Percentiles rank a stretch among this genome's conserved stretches.
These are phyloP conservation scores for Geum urbanum DNA, from an alignment of 306 rosid species.

Conservation along the genomic window DNA sequence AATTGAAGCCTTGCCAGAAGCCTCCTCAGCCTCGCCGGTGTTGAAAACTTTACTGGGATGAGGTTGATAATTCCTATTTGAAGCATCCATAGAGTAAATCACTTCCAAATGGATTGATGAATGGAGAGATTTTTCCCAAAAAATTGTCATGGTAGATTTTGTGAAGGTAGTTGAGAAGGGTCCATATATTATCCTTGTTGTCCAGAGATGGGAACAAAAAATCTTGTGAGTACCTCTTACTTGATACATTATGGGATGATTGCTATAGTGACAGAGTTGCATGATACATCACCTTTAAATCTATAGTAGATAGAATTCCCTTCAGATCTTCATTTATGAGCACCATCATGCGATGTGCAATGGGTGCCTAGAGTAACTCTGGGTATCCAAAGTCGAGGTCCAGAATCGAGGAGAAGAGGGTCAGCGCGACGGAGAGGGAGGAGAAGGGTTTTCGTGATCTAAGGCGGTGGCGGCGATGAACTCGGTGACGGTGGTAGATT, in stretches of 20 bases:
- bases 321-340: constrained; percentile 69
- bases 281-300: constrained; percentile 43
- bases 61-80: constrained; percentile 65
- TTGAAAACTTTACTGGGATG: constrained; percentile 43
- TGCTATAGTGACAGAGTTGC: constrained; percentile 60
- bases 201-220: constrained; percentile 48
- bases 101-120: constrained; percentile 47
- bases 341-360: constrained; percentile 51
- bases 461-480: no score
- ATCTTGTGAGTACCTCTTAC: constrained; percentile 60
- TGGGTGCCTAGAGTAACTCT: constrained; percentile 37
- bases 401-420: no score
- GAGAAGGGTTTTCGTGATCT: no score
- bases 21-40: no score
- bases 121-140: constrained; percentile 84
- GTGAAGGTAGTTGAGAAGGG: constrained; percentile 57
- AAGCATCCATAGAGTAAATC: constrained; percentile 58
- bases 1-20: no score
- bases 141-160: constrained; percentile 74
- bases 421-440: no score
- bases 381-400: no score
- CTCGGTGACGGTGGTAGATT: no score
- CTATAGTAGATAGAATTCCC: constrained; percentile 39
- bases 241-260: constrained; percentile 82
- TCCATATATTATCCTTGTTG: constrained; percentile 48